Evolutionary conservation across 2,329 filamentous ascomycete genomes (phyloP).

Genomic region (Stemphylium vesicarium): DNA sequence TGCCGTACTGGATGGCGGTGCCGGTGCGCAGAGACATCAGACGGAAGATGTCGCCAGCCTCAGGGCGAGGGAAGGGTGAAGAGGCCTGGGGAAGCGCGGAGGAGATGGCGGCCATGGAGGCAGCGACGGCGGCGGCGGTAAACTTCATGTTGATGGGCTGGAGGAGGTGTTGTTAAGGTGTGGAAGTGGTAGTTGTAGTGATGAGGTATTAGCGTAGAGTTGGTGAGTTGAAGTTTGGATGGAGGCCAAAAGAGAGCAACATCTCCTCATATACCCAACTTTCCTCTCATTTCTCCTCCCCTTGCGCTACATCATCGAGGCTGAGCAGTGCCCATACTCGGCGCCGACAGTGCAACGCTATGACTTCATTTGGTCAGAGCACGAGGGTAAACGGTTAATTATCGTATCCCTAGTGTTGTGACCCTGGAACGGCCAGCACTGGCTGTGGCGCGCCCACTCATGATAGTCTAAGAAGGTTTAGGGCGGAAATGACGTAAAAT

Average conservation of each 20-base stretch:
- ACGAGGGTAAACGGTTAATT: slow-evolving; percentile 5
- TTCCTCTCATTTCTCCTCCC: slow-evolving; percentile 3
- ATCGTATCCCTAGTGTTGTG: slow-evolving; percentile 14
- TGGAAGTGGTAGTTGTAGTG: slow-evolving; percentile 10
- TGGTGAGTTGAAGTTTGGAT: slow-evolving; percentile 11
- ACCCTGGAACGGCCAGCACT: slow-evolving; percentile 7
- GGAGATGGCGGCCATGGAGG: slow-evolving; percentile 30
- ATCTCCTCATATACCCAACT: slow-evolving; percentile 10
- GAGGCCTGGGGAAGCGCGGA: slow-evolving; percentile 35
- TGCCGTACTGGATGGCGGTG: slow-evolving; percentile 56
- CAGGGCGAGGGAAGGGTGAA: slow-evolving; percentile 25
- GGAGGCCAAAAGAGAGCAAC: not conserved
- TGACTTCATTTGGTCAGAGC: slow-evolving; percentile 11
- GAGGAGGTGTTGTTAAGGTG: slow-evolving; percentile 8
- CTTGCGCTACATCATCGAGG: slow-evolving; percentile 10
- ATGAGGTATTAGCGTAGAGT: slow-evolving; percentile 9
- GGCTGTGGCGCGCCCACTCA: slow-evolving; percentile 10
- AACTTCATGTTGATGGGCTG: slow-evolving; percentile 40
- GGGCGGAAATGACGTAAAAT: slow-evolving; percentile 9
- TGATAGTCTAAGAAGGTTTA: not conserved
- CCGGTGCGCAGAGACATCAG: slow-evolving; percentile 60
- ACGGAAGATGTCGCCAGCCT: slow-evolving; percentile 52
- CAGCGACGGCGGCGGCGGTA: slow-evolving; percentile 30
- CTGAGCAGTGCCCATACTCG: slow-evolving; percentile 2
- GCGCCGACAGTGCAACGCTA: slow-evolving; percentile 13